A percentile compares a stretch with the other conserved stretches of the same genome.
These are phyloP conservation scores for Ogataea neopini DNA, from an alignment of 805 yeast genomes.

Conservation along the genomic window DNA sequence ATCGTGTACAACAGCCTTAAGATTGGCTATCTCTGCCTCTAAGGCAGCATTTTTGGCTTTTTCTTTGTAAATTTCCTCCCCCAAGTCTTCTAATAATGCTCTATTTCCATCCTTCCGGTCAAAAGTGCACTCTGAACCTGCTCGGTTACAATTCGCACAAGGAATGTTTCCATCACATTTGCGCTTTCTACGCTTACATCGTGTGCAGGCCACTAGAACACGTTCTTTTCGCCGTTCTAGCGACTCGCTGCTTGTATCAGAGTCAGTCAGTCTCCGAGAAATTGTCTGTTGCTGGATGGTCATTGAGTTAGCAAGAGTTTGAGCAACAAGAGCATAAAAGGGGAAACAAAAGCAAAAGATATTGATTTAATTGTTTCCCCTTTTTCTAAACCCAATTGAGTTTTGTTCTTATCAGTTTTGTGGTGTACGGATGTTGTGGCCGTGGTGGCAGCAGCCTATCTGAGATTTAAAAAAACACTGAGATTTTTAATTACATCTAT, in stretches of 20 bases:
- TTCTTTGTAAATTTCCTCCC: background rate
- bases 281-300: background rate
- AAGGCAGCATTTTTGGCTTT: conserved; percentile 6
- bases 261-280: background rate
- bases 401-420: background rate
- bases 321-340: background rate
- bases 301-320: background rate
- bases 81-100: background rate
- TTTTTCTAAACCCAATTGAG: background rate
- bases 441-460: too few species aligned
- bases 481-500: too few species aligned
- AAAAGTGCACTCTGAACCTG: conserved; percentile 14
- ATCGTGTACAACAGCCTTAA: background rate
- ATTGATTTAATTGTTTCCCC: background rate
- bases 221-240: conserved; percentile 13
- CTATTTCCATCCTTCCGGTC: conserved; percentile 4
- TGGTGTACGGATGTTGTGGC: conserved; percentile 3
- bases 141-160: conserved; percentile 16
- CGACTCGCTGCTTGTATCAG: background rate
- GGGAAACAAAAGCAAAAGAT: background rate
- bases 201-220: conserved; percentile 21
- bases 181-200: conserved; percentile 22
- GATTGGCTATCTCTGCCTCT: conserved; percentile 4
- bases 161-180: conserved; percentile 23
- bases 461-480: too few species aligned